phyloP scores from a whole-genome alignment of 2,329 filamentous ascomycete species.

The Trichophyton schoenleinii region DNA sequence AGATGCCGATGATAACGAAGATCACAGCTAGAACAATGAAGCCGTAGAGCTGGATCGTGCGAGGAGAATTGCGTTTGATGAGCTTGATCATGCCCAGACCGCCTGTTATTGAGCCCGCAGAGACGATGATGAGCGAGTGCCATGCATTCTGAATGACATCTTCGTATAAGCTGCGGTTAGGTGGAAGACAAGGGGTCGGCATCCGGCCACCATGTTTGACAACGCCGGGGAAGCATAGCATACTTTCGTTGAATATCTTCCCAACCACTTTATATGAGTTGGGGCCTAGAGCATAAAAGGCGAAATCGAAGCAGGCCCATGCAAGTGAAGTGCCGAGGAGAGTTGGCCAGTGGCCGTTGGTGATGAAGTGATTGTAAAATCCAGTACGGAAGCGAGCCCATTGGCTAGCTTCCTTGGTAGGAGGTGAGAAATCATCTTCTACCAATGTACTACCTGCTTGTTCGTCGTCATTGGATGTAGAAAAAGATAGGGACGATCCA shows the following conservation, averaged over 20 bases:
- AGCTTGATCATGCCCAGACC: slow-evolving; percentile 13
- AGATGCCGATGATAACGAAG: slow-evolving; percentile 3
- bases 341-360: slow-evolving; percentile 12
- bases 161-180: slow-evolving; percentile 9
- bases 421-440: neutral
- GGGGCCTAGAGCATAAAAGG: slow-evolving; percentile 13
- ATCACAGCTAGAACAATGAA: slow-evolving; percentile 2
- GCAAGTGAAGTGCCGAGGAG: slow-evolving; percentile 12
- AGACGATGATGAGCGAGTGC: slow-evolving; percentile 14
- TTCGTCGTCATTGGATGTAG: neutral
- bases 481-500: neutral
- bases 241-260: slow-evolving; percentile 11
- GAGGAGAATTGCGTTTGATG: slow-evolving; percentile 11
- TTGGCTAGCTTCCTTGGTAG: slow-evolving; percentile 4
- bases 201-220: neutral
- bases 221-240: slow-evolving; percentile 1
- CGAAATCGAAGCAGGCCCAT: slow-evolving; percentile 15
- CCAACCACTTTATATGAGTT: slow-evolving; percentile 12
- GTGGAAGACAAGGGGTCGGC: neutral
- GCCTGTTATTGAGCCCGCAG: slow-evolving; percentile 12
- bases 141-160: slow-evolving; percentile 10
- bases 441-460: neutral
- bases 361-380: slow-evolving; percentile 12
- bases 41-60: slow-evolving; percentile 7
- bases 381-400: slow-evolving; percentile 9